These are phyloP conservation scores for Pyropia yezoensis DNA, from an alignment of 23 red algal genomes.

Conservation along the genomic window DNA sequence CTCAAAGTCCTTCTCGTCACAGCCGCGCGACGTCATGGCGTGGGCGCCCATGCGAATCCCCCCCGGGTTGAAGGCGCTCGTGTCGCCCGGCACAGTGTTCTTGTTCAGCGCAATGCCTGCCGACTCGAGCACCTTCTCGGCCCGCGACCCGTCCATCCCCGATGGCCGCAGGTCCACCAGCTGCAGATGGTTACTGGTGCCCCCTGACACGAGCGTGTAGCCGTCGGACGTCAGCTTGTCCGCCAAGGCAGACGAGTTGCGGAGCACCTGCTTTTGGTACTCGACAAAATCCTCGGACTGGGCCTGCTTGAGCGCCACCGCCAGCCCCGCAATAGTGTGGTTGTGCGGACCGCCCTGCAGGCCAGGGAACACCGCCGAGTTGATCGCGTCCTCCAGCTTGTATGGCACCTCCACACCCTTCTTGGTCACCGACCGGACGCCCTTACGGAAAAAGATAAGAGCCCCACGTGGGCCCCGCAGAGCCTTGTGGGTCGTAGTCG, in stretches of 20 bases:
- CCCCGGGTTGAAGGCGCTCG: constrained; percentile 86
- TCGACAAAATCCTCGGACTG: constrained; percentile 73
- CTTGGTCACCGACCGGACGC: constrained; percentile 69
- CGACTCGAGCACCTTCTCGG: constrained; percentile 85
- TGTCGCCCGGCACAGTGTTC: constrained; percentile 94
- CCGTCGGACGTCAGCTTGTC: constrained; percentile 54
- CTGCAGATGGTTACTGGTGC: constrained; percentile 95
- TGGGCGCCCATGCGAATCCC: constrained; percentile 94
- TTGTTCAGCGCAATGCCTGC: constrained; percentile 92
- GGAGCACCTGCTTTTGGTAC: constrained; percentile 86
- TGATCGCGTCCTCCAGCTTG: constrained; percentile 89
- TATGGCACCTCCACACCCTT: constrained; percentile 73
- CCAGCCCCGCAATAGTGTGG: constrained; percentile 97
- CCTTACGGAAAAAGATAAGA: constrained; percentile 96
- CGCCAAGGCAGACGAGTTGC: constrained; percentile 72
- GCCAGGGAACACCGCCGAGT: constrained; percentile 97
- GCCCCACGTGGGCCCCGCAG: constrained; percentile 90
- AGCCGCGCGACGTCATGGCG: constrained; percentile 94
- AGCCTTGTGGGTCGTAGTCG: constrained; percentile 99
- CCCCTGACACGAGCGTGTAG: constrained; percentile 78
- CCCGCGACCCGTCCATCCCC: constrained; percentile 90
- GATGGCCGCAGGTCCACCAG: constrained; percentile 68
- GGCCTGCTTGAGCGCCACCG: constrained; percentile 94
- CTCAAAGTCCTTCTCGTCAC: constrained; percentile 71
- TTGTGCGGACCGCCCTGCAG: constrained; percentile 98